Base-by-base conservation (phyloP, 805 yeast species). In the Ogataea polymorpha region DNA sequence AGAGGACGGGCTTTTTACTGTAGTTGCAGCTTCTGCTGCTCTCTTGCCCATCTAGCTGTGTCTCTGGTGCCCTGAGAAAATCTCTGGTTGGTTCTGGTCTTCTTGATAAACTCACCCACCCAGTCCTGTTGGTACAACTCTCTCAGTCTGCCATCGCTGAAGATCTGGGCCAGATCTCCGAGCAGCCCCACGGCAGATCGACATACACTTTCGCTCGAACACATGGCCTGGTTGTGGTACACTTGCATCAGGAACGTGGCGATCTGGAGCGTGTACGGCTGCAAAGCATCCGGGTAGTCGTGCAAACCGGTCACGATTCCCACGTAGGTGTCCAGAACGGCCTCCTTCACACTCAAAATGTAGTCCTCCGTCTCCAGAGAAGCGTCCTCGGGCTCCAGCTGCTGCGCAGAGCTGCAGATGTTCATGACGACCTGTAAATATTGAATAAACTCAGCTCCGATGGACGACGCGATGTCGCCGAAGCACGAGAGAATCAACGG, bases 11-110 rank as follows among this genome's bases (percentile, higher is more conserved):
- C 37, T n/a, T 16, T 7, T 41, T 44, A 44, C 27, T 32, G 40
- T 18, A 52, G 26, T 35, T 54, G 59, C 15, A 45, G 34, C 63
- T 76, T 77, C 60, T 78, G 86, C 66, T 82, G 96, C 56, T 86
- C 96, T 53, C 93, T 78, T 12, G 99, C 97, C 98, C 98, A 93
- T 66, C 90, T 79, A 7, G 97, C 97, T n/a, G 96, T 86, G 56
- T 85, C 93, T 60, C 78, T 80, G 10, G 97, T 88, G 41, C 73
- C 67, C 53, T 76, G 78, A 25, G 79, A 70, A 58, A 80, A 86
- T 23, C 70, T 53, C 47, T 75, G 71, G 58, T 81, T 82, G 39
- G 77, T 57, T 63, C 93, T 78, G 16, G 90, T 82, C 58, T 72
- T 77, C 61, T 79, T 82, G 59, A 93, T 82, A 58, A 86, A 77